Evolutionary conservation across 2,329 filamentous ascomycete species (phyloP), one percentile per base, ranked within the genome.

Genomic region (Sarocladium brachiariae): DNA sequence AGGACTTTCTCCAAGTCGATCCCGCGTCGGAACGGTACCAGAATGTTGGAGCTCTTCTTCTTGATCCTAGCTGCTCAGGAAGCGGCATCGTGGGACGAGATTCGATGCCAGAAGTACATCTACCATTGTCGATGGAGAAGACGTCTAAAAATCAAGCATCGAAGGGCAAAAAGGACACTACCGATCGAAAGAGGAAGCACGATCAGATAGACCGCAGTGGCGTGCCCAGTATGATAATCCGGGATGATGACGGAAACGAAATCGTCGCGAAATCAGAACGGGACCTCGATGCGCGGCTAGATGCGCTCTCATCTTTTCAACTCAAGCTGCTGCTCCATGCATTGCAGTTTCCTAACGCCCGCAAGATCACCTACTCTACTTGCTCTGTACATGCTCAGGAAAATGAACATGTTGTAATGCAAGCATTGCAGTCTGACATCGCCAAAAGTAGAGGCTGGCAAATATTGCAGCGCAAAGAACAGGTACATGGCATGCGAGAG

Each of bases 1-100:
- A 89, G 59, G 91, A 99, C 64, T 97, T 97, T 59, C 69, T 96
- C 13, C 83, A 82, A 49, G 77, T 89, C 4, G 78, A 92, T 53
- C 88, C 90, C 0, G 57, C 67, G 1, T 75, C 80, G 1, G 65
- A 73, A 2, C 74, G 77, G 43, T 92, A 85, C 60, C 69, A 69
- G 43, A 71, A 81, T n/a, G 89, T 96, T n/a, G 81, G 83, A 0
- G 86, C 86, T 7, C 72, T 99, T 35, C 75, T 99, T 1, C 76
- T 99, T 2, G 93, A 99, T 63, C 93, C 93, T 0, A 96, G 89
- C 63, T 99, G 93, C 64, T 96, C 91, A 1, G 93, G 93, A 0
- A 96, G 89, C 63, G 93, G 93, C 1, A 99, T 99, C 51, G 82
- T 96, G 21, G 89, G 91, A 2, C 80, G 93, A 18, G 90, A 96